Conservation (phyloP, 2,329 filamentous ascomycete genomes). For the Ophiosphaerella herpotricha region DNA sequence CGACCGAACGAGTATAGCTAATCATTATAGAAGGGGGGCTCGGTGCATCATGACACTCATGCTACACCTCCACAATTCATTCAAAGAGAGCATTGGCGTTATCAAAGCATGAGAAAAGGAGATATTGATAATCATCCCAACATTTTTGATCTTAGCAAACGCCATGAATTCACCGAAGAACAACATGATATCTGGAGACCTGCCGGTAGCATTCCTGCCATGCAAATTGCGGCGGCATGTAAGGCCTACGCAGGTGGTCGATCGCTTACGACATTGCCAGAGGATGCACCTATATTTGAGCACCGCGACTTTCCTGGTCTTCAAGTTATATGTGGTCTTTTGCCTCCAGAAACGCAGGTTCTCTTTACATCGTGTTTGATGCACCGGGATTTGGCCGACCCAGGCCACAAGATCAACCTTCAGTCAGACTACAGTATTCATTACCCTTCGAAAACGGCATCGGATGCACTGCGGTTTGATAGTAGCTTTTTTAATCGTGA, state of each 20-base stretch:
- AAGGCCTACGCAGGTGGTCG: constrained; percentile 36
- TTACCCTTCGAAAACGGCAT: constrained; percentile 56
- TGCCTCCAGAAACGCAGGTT: constrained; percentile 73
- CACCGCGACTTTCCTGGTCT: constrained; percentile 59
- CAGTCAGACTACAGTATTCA: constrained; percentile 77
- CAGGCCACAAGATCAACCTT: constrained; percentile 81
- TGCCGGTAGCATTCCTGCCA: constrained; percentile 33
- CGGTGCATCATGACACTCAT: constrained; percentile 44
- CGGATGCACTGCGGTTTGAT: constrained; percentile 26
- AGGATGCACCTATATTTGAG: constrained; percentile 42
- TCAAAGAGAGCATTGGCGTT: constrained; percentile 49
- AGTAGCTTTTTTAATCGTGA: constrained; percentile 42
- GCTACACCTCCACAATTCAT: constrained; percentile 43
- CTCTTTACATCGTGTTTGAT: constrained; percentile 74
- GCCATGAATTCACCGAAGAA: constrained; percentile 39
- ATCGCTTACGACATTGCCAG: constrained; percentile 18
- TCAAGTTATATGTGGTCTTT: constrained; percentile 72
- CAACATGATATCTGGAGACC: constrained; percentile 32
- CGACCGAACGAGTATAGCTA: constrained; percentile 26
- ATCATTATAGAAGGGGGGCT: constrained; percentile 23
- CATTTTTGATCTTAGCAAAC: constrained; percentile 49
- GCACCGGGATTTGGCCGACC: constrained; percentile 75
- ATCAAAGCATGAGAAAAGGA: constrained; percentile 62
- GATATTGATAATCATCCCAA: constrained; percentile 57
- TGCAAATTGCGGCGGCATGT: constrained; percentile 37